These are phyloP conservation scores for Candida koratica DNA, from an alignment of 805 yeast species.

Conservation along the genomic window DNA sequence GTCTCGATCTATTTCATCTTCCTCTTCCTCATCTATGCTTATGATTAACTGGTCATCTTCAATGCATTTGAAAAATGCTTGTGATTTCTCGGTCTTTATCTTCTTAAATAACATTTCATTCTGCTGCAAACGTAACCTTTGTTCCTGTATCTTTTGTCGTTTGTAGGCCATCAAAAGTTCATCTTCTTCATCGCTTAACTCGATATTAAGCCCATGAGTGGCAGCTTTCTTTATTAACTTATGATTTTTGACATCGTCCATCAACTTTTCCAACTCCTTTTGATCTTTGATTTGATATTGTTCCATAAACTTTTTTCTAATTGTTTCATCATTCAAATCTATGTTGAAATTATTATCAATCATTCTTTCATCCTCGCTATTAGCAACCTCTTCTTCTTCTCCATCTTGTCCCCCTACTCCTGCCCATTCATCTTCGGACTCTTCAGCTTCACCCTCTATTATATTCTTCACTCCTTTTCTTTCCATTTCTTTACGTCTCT, in stretches of 20 bases:
- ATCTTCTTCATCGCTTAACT: slow-evolving; percentile 73
- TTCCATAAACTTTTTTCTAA: slow-evolving; percentile 54
- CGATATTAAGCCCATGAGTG: slow-evolving; percentile 52
- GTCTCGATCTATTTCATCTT: slow-evolving; percentile 20
- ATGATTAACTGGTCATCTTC: slow-evolving; percentile 19
- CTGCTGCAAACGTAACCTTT: slow-evolving; percentile 47
- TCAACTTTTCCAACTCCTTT: slow-evolving; percentile 58
- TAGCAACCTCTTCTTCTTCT: slow-evolving; percentile 49
- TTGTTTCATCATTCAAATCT: slow-evolving; percentile 53
- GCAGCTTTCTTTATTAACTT: slow-evolving; percentile 50
- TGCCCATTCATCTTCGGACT: slow-evolving; percentile 85
- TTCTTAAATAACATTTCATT: slow-evolving; percentile 41
- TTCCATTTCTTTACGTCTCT: slow-evolving; percentile 49
- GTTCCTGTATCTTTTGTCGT: slow-evolving; percentile 40
- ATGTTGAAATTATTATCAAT: slow-evolving; percentile 64
- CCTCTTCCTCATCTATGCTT: slow-evolving; percentile 18
- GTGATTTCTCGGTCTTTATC: slow-evolving; percentile 51
- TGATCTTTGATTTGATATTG: slow-evolving; percentile 62
- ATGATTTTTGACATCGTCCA: slow-evolving; percentile 70
- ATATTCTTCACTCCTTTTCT: slow-evolving; percentile 55
- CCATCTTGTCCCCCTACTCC: slow-evolving; percentile 77
- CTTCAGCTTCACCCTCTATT: slow-evolving; percentile 80
- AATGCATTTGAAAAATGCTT: slow-evolving; percentile 55
- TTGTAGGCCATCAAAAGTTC: slow-evolving; percentile 49
- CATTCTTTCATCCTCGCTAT: slow-evolving; percentile 76